Evolutionary conservation across 257 asterid species (phyloP).

Genomic region (Solanum chmielewskii): DNA sequence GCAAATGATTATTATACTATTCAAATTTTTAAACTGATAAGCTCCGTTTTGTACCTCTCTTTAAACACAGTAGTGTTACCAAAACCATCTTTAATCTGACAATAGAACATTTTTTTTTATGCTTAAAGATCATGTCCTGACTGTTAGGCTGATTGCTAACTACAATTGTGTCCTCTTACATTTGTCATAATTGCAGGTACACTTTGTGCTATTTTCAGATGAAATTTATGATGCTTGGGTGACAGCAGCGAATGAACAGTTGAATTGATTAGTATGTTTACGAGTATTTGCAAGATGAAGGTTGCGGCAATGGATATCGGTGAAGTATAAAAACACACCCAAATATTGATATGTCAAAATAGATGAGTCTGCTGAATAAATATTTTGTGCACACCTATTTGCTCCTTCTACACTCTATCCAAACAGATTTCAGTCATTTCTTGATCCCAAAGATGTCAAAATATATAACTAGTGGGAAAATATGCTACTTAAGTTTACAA

Average conservation of each 20-base stretch:
- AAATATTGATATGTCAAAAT: not conserved
- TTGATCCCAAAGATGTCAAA: no score
- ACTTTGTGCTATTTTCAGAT: constrained; percentile 72
- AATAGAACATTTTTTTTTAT: not conserved
- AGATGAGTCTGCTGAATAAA: not conserved
- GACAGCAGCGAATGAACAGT: constrained; percentile 49
- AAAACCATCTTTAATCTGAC: not conserved
- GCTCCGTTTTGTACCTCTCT: not conserved
- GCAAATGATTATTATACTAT: not conserved
- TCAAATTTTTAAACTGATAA: not conserved
- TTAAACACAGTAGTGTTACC: not conserved
- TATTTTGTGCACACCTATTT: no score
- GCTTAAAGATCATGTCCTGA: not conserved
- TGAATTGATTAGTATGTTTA: constrained; percentile 18
- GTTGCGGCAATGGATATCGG: not conserved
- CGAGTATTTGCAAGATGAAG: not conserved
- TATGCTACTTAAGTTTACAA: no score
- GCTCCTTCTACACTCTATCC: no score
- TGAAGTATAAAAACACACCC: not conserved
- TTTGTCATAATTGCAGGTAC: constrained; percentile 46
- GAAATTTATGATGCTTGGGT: constrained; percentile 76
- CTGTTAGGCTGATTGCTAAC: not conserved
- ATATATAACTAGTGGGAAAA: no score
- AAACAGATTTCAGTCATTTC: no score
- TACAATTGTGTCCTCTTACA: not conserved